These are phyloP conservation scores for Vitellaria paradoxa DNA, from an alignment of 179 eudicot genomes.

Conservation along the genomic window DNA sequence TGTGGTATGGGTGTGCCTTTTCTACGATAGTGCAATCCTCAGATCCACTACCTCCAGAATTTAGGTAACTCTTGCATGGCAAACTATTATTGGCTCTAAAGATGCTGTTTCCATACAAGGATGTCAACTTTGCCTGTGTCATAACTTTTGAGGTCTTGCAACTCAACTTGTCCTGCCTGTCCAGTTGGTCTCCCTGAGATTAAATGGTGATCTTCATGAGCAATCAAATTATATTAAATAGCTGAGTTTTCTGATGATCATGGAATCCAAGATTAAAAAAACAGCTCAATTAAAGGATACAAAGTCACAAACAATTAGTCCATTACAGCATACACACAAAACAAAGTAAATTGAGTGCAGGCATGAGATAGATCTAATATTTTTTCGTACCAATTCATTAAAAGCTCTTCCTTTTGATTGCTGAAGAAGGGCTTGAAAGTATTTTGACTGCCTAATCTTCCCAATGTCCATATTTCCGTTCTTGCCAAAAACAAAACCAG, in stretches of 20 bases:
- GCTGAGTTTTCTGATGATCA: neutral
- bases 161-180: constrained; percentile 29
- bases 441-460: constrained; percentile 74
- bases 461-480: constrained; percentile 46
- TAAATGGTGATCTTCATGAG: constrained; percentile 16
- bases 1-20: constrained; percentile 27
- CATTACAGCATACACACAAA: neutral
- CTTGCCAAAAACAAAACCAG: constrained; percentile 52
- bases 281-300: neutral
- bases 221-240: neutral
- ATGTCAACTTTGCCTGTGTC: constrained; percentile 42
- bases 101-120: constrained; percentile 38
- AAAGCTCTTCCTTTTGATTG: constrained; percentile 36
- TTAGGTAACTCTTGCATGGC: constrained; percentile 21
- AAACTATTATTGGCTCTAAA: constrained; percentile 27
- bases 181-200: constrained; percentile 51
- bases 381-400: constrained; percentile 39
- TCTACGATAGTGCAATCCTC: constrained; percentile 55
- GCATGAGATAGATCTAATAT: neutral
- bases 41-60: constrained; percentile 28
- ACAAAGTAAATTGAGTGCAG: neutral
- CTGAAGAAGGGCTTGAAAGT: constrained; percentile 48
- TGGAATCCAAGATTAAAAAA: constrained; percentile 1
- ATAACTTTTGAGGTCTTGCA: constrained; percentile 43
- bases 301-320: neutral